Evolutionary conservation across 106 monocot genomes (phyloP).

Genomic region (Platanthera guangdongensis): DNA sequence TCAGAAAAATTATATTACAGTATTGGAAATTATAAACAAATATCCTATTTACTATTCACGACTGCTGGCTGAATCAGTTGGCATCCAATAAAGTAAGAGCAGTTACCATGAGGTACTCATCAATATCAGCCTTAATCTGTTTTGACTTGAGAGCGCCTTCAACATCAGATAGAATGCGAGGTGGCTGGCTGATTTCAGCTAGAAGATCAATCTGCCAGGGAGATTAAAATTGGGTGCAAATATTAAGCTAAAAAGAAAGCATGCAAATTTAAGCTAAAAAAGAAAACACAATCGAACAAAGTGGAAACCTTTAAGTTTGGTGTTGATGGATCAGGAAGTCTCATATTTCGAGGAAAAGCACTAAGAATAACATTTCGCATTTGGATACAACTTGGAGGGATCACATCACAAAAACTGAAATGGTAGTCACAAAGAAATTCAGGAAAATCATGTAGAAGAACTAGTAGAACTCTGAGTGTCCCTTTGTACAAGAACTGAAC

Average conservation of each 20-base stretch:
- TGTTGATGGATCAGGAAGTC: slow-evolving; percentile 89
- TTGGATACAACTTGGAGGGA: slow-evolving; percentile 89
- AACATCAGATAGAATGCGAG: slow-evolving; percentile 86
- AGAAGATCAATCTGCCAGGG: slow-evolving; percentile 80
- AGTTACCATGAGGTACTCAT: slow-evolving; percentile 87
- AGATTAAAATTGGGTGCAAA: not conserved
- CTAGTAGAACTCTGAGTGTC: slow-evolving; percentile 80
- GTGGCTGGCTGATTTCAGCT: slow-evolving; percentile 69
- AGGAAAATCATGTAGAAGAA: slow-evolving; percentile 93
- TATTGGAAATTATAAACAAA: not conserved
- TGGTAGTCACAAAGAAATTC: slow-evolving; percentile 95
- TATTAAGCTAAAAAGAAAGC: not conserved
- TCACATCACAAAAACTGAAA: slow-evolving; percentile 98
- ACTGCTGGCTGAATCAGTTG: not conserved
- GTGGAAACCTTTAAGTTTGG: slow-evolving; percentile 75
- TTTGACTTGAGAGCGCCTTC: slow-evolving; percentile 73
- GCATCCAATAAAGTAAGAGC: not conserved
- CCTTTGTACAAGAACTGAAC: slow-evolving; percentile 83
- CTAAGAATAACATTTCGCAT: slow-evolving; percentile 98
- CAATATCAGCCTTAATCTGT: slow-evolving; percentile 74
- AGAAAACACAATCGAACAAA: not conserved
- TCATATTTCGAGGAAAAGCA: slow-evolving; percentile 95
- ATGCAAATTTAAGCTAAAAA: not conserved
- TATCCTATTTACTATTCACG: not conserved
- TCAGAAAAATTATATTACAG: not conserved